Conservation (phyloP, 148 eudicot genomes). For the Chenopodium suecicum region DNA sequence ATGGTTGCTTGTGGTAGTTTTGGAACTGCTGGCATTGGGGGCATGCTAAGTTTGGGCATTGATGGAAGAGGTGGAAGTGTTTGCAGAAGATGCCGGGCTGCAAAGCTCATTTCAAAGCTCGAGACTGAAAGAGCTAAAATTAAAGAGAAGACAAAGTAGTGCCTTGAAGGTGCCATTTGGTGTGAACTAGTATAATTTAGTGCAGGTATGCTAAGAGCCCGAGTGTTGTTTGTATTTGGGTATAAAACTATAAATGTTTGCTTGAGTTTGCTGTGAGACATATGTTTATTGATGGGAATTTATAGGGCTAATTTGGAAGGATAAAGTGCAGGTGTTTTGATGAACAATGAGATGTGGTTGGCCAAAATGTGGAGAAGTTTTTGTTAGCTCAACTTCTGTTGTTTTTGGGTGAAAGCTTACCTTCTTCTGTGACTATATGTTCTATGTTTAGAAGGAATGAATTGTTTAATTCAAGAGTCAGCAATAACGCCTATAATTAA, state of each 20-base stretch:
- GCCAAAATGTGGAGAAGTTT: conserved; percentile 18
- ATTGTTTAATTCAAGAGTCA: background rate
- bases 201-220: background rate
- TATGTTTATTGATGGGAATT: conserved; percentile 9
- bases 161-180: conserved; percentile 23
- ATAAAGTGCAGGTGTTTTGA: background rate
- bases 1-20: conserved; percentile 6
- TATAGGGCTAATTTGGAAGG: conserved; percentile 8
- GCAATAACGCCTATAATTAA: background rate
- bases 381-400: conserved; percentile 28
- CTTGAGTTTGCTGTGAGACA: conserved; percentile 1
- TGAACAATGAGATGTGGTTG: conserved; percentile 25
- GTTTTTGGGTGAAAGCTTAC: conserved; percentile 17
- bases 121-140: conserved; percentile 22
- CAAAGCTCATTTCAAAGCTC: conserved; percentile 25
- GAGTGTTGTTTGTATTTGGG: background rate
- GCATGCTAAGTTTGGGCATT: conserved; percentile 22
- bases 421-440: conserved; percentile 18
- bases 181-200: background rate
- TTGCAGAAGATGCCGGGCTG: conserved; percentile 31
- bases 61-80: conserved; percentile 32
- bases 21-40: conserved; percentile 12
- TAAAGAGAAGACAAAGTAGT: conserved; percentile 22
- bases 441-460: background rate
- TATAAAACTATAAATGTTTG: background rate